Evolutionary conservation across 441 rosid genomes (phyloP), one percentile per base, ranked within the genome.

Genomic region (Viola pubescens): DNA sequence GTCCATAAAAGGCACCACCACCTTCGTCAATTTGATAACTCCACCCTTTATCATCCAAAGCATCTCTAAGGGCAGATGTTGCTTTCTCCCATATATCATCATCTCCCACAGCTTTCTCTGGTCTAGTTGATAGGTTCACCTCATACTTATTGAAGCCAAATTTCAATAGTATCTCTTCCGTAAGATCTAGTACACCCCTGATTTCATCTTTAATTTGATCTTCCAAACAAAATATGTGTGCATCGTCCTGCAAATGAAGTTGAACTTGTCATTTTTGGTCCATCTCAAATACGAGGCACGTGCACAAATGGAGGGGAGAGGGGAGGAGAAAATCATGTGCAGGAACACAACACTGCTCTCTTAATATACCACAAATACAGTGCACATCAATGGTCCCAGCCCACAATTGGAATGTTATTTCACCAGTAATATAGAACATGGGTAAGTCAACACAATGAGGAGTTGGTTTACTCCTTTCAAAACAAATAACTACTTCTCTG

Each of bases 1-100:
- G 98, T 68, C 96, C 98, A 59, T 91, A 86, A 76, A 91, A 91
- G 16, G 98, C 98, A 7, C 98, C 98, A n/a, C 98, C 98, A 43
- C 96, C 98, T 56, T 83, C 98, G 70, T 88, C 98, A 70, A 87
- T 79, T 72, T 88, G 82, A 74, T 88, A 88, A 77, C 66, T 74
- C 98, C 96, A 91, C 4, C 98, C 91, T 62, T 91, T 88, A 63
- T 91, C 95, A 58, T 85, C 84, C 67, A 91, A 79, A 66, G 98
- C 96, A 59, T 88, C 85, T 68, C 54, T 76, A 46, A 91, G 89
- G 40, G 98, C 95, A 70, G 72, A 60, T 7, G 94, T 91, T 48
- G 97, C 95, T 72, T 81, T 89, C 41, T 82, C 88, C 97, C 98
- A 87, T 75, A 91, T 81, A 62, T 84, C 82, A 77, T 87, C 90